Evolutionary conservation across 1,284 basidiomycete species (phyloP).

Genomic region (Calocybe gambosa): DNA sequence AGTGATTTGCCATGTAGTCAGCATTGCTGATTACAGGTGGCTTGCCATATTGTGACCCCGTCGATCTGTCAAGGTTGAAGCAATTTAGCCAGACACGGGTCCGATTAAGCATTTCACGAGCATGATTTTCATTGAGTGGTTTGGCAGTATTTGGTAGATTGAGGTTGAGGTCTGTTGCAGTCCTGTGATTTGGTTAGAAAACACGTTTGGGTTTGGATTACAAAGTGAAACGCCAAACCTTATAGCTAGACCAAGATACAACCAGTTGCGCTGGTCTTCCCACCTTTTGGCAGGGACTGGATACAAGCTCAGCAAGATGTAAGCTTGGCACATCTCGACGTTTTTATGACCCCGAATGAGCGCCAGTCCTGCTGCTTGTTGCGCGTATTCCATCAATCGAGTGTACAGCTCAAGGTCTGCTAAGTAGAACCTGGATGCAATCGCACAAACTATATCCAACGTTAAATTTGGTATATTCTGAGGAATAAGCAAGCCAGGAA

Average conservation of each 20-base stretch:
- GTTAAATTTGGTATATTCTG: not conserved
- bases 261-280: constrained; percentile 77
- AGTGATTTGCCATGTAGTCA: constrained; percentile 74
- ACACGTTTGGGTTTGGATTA: not conserved
- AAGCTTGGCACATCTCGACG: constrained; percentile 70
- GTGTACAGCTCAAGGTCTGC: constrained; percentile 61
- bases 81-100: constrained; percentile 85
- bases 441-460: constrained; percentile 55
- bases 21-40: constrained; percentile 64
- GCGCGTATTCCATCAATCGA: constrained; percentile 64
- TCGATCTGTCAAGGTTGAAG: constrained; percentile 79
- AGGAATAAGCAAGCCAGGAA: not conserved
- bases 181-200: constrained; percentile 30
- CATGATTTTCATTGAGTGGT: constrained; percentile 64
- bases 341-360: constrained; percentile 69
- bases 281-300: constrained; percentile 67
- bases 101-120: constrained; percentile 80
- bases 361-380: constrained; percentile 65
- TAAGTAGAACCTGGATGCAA: constrained; percentile 67
- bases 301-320: constrained; percentile 67
- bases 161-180: constrained; percentile 80
- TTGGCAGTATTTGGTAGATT: constrained; percentile 69
- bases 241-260: constrained; percentile 75
- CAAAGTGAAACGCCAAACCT: constrained; percentile 29
- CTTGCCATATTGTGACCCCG: constrained; percentile 80